Conservation (phyloP, 179 eudicot genomes). For the Heliamphora pulchella region DNA sequence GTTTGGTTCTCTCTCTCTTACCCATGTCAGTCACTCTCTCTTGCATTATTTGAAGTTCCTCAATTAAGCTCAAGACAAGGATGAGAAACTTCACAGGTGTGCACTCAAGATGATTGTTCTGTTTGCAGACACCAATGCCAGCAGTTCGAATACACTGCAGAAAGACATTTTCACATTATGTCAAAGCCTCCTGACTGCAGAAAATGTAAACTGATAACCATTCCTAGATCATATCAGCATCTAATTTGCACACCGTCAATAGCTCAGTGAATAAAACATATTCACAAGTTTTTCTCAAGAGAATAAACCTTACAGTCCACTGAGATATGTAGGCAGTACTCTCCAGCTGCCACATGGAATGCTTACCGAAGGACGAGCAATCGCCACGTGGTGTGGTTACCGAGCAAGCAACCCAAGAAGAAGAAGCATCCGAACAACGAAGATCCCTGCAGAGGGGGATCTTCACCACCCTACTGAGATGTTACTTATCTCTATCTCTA, state of each 20-base stretch:
- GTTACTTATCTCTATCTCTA: too few relatives aligned
- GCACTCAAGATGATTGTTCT: conserved; percentile 26
- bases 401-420: too few relatives aligned
- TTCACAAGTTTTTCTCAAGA: too few relatives aligned
- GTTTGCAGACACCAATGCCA: conserved; percentile 40
- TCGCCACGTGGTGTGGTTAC: too few relatives aligned
- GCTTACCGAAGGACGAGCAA: too few relatives aligned
- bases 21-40: conserved; percentile 27
- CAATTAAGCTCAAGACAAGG: conserved; percentile 57
- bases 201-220: neutral
- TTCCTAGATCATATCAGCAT: neutral
- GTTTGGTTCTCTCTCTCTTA: conserved; percentile 15
- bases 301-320: too few relatives aligned
- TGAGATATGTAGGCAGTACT: too few relatives aligned
- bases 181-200: conserved; percentile 9
- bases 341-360: too few relatives aligned
- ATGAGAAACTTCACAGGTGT: conserved; percentile 62
- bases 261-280: neutral
- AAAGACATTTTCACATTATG: conserved; percentile 11
- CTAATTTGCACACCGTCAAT: neutral
- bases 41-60: conserved; percentile 64
- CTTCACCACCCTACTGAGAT: too few relatives aligned
- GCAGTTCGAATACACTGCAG: conserved; percentile 59
- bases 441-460: too few relatives aligned
- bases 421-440: too few relatives aligned